Evolutionary conservation across 2,329 filamentous ascomycete genomes (phyloP), one percentile per base, ranked within the genome.

Genomic region (Chaetomiaceae sp.): DNA sequence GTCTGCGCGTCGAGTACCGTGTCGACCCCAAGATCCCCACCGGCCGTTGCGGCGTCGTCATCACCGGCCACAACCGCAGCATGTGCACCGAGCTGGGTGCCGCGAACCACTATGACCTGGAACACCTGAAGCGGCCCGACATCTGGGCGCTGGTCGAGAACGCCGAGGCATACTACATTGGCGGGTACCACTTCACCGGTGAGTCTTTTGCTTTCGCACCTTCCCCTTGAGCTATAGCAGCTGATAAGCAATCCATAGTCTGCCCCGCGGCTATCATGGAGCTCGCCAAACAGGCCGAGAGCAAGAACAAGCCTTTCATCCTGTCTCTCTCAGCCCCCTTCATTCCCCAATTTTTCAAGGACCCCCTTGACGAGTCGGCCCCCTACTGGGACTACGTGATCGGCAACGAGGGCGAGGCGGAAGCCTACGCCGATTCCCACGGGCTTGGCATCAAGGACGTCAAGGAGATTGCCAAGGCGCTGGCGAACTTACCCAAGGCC

Each of bases 321-420:
- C 84, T 99, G 64, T 95, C 90, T 63, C 83, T 99, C 57, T 94
- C 90, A 47, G 94, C 94, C 7, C 94, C 94, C 55, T 99, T 99
- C 79, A 96, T 99, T 67, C 78, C 87, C 34, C 87, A 95, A 69
- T 96, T 96, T 81, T 99, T 97, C 86, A 96, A 96, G 80, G 91
- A 96, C 45, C 87, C 84, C 61, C 82, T 99, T 43, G 90, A 96
- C 73, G 85, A 84, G 65, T 86, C 88, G 50, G 79, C 90, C 48
- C 87, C 88, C 27, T 96, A 96, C 82, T 95, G 90, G 79, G 91
- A 97, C 76, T 95, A 92, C 74, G 79, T 97, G 57, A 88, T 99
- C 70, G 92, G 91, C 67, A 99, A 99, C 76, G 94, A 99, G 84
- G 88, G 89, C 61, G 94, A 99, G 77, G 92, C 91, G 44, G 82